Evolutionary conservation across 2,329 filamentous ascomycete species (phyloP).

Genomic region (Trichoderma cornu-damae): DNA sequence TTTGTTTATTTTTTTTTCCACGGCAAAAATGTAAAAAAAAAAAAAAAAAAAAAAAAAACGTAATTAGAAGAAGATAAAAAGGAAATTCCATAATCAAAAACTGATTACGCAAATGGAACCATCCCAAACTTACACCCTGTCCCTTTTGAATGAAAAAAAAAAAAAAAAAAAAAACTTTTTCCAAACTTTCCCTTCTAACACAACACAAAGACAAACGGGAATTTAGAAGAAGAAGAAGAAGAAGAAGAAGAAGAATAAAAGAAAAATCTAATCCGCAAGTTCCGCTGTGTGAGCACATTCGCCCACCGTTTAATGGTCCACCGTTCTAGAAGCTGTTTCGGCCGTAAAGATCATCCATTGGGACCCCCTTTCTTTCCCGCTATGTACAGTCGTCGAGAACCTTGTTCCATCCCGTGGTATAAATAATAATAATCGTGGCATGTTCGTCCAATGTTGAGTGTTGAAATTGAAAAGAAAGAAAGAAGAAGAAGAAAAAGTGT

Average conservation of each 20-base stretch:
- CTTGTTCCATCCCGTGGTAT: not conserved
- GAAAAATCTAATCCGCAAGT: conserved; percentile 2
- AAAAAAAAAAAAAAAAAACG: too few relatives aligned
- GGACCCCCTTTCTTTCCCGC: too few relatives aligned
- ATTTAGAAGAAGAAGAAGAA: not conserved
- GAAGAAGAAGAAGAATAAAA: not conserved
- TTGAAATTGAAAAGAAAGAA: not conserved
- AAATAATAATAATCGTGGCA: not conserved
- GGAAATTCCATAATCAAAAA: too few relatives aligned
- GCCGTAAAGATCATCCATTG: conserved; percentile 4
- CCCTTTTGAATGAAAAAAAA: too few relatives aligned
- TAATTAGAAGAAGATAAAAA: not conserved
- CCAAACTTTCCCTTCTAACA: not conserved
- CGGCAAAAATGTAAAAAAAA: too few relatives aligned
- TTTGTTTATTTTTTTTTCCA: too few relatives aligned
- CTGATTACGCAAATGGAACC: too few relatives aligned
- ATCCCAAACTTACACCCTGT: too few relatives aligned
- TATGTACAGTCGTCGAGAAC: conserved; percentile 7
- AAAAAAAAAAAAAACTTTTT: not conserved
- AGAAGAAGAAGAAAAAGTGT: not conserved
- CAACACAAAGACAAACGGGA: not conserved
- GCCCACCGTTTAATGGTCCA: not conserved
- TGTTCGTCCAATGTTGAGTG: not conserved
- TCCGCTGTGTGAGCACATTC: not conserved
- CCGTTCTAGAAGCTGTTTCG: conserved; percentile 1